These are phyloP conservation scores for Lagenaria siceraria DNA, from an alignment of 306 rosid species.

Conservation along the genomic window DNA sequence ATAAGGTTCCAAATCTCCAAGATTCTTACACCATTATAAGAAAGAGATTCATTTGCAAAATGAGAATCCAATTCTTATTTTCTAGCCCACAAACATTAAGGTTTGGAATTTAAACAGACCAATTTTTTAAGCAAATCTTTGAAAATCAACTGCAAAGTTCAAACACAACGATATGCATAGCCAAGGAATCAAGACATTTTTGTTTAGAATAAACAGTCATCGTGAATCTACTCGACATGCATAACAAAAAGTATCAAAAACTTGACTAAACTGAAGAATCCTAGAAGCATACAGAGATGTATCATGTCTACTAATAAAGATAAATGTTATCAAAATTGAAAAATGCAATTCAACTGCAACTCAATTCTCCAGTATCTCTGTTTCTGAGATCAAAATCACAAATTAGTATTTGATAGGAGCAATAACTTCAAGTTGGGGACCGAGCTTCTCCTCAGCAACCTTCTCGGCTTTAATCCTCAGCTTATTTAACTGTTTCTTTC, in stretches of 20 bases:
- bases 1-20: too few species aligned
- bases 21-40: too few species aligned
- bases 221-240: neutral
- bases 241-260: neutral
- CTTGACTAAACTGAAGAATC: neutral
- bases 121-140: neutral
- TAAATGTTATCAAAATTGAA: constrained; percentile 3
- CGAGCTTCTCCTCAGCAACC: constrained; percentile 58
- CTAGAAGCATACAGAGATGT: constrained; percentile 9
- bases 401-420: constrained; percentile 51
- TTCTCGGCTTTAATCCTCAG: constrained; percentile 57
- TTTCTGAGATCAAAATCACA: neutral
- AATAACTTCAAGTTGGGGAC: constrained; percentile 48
- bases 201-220: neutral
- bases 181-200: neutral
- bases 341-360: constrained; percentile 10
- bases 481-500: constrained; percentile 60
- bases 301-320: constrained; percentile 2
- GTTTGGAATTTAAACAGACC: neutral
- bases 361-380: constrained; percentile 2
- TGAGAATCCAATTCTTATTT: too few species aligned
- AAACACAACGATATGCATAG: neutral
- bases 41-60: too few species aligned
- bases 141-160: neutral
- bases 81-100: neutral